phyloP scores from a whole-genome alignment of 768 basidiomycete species.

The Boletus subparvulus region DNA sequence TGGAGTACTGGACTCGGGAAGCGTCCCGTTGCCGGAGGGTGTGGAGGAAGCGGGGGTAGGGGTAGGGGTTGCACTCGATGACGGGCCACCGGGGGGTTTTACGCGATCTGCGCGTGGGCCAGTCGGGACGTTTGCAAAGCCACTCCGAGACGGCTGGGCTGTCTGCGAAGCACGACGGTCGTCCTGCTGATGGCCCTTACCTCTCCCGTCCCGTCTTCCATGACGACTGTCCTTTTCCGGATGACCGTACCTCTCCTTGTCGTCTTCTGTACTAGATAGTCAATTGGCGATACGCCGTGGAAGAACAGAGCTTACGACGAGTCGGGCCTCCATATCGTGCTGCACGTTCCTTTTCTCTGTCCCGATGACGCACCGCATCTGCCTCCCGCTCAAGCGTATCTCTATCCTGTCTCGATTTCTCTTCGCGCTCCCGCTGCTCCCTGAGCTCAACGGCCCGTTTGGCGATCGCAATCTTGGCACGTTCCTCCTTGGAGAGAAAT shows the following conservation, averaged over 20 bases:
- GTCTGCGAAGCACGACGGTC: constrained; percentile 36
- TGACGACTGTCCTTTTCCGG: constrained; percentile 50
- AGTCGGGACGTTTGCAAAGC: constrained; percentile 73
- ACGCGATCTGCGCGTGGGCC: constrained; percentile 78
- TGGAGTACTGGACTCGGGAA: constrained; percentile 39
- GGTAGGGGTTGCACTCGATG: constrained; percentile 44
- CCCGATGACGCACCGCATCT: constrained; percentile 58
- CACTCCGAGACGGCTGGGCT: constrained; percentile 39
- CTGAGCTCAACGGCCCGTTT: constrained; percentile 83
- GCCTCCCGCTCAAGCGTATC: constrained; percentile 76
- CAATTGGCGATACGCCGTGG: background rate
- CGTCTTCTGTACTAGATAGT: constrained; percentile 44
- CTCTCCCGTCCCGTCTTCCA: constrained; percentile 40
- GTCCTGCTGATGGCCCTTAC: constrained; percentile 37
- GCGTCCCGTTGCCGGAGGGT: constrained; percentile 23
- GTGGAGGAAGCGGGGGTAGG: constrained; percentile 54
- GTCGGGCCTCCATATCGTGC: constrained; percentile 40
- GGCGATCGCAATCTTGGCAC: constrained; percentile 84
- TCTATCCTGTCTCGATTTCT: constrained; percentile 57
- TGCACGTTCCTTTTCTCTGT: constrained; percentile 38
- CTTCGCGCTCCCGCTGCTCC: constrained; percentile 66
- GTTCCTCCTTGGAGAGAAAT: constrained; percentile 91
- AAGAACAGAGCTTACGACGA: constrained; percentile 29
- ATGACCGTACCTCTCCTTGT: constrained; percentile 44
- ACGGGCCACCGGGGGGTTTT: constrained; percentile 37